Evolutionary conservation across 2,329 filamentous ascomycete species (phyloP).

Genomic region (Fragosphaeria purpurea): DNA sequence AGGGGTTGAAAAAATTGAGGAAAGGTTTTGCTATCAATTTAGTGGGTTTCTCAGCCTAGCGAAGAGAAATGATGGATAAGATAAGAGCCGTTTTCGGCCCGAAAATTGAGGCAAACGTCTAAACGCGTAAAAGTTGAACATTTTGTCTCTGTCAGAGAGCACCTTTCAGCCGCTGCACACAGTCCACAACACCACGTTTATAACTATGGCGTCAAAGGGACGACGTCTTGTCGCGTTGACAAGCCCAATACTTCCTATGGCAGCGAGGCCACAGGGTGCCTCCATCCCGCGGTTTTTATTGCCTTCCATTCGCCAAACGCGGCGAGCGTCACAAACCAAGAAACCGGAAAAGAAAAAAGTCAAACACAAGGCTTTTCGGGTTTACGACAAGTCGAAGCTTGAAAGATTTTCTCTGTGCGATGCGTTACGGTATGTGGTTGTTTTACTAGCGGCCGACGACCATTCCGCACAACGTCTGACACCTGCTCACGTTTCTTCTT

Average conservation of each 20-base stretch:
- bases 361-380: conserved; percentile 53
- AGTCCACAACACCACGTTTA: conserved; percentile 4
- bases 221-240: conserved; percentile 46
- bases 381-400: conserved; percentile 55
- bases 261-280: conserved; percentile 30
- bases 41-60: conserved; percentile 2
- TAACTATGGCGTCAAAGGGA: conserved; percentile 39
- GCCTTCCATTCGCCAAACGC: conserved; percentile 34
- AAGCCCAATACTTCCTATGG: conserved; percentile 34
- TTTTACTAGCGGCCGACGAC: neutral
- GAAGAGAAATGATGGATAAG: conserved; percentile 7
- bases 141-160: no score
- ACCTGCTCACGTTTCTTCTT: conserved; percentile 6
- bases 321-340: conserved; percentile 38
- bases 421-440: conserved; percentile 65
- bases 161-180: neutral
- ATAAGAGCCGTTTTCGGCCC: conserved; percentile 9
- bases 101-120: conserved; percentile 12
- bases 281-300: conserved; percentile 40
- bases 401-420: conserved; percentile 77
- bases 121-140: neutral
- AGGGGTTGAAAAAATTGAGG: conserved; percentile 2
- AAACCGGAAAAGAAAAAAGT: conserved; percentile 48
- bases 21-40: neutral
- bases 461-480: neutral